phyloP scores from a whole-genome alignment of 2,329 filamentous ascomycete species.

The Zymoseptoria crescenta region DNA sequence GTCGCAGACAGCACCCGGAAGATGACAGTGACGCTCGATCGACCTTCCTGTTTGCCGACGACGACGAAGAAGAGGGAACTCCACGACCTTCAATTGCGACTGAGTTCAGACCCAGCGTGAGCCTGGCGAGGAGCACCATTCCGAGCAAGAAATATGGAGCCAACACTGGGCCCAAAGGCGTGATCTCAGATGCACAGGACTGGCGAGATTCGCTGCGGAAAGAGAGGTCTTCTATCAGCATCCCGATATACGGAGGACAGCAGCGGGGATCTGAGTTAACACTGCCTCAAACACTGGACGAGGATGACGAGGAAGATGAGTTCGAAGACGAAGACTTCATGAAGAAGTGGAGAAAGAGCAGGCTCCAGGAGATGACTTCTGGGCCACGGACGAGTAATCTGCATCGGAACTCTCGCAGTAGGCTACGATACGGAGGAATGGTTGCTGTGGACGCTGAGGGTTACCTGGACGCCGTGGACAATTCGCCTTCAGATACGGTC shows the following conservation, averaged over 20 bases:
- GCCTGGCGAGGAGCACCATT: conserved; percentile 33
- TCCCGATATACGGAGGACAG: background rate
- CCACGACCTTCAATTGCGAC: conserved; percentile 37
- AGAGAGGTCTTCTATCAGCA: background rate
- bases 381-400: conserved; percentile 59
- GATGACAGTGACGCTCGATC: conserved; percentile 39
- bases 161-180: conserved; percentile 76
- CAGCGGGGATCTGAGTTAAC: background rate
- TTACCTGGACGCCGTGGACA: conserved; percentile 94
- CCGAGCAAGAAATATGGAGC: conserved; percentile 58
- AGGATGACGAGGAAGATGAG: conserved; percentile 50
- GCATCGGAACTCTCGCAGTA: conserved; percentile 33
- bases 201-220: conserved; percentile 44
- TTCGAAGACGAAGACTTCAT: conserved; percentile 75
- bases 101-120: conserved; percentile 42
- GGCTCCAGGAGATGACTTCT: conserved; percentile 63
- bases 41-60: conserved; percentile 39
- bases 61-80: conserved; percentile 20
- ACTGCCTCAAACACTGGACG: conserved; percentile 12
- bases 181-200: conserved; percentile 74
- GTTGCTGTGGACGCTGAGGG: conserved; percentile 81
- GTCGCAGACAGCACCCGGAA: conserved; percentile 39
- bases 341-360: conserved; percentile 72
- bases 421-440: conserved; percentile 68
- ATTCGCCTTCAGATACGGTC: conserved; percentile 68